These are phyloP conservation scores for Tulasnella sp. DNA, from an alignment of 768 basidiomycete genomes.

Conservation along the genomic window DNA sequence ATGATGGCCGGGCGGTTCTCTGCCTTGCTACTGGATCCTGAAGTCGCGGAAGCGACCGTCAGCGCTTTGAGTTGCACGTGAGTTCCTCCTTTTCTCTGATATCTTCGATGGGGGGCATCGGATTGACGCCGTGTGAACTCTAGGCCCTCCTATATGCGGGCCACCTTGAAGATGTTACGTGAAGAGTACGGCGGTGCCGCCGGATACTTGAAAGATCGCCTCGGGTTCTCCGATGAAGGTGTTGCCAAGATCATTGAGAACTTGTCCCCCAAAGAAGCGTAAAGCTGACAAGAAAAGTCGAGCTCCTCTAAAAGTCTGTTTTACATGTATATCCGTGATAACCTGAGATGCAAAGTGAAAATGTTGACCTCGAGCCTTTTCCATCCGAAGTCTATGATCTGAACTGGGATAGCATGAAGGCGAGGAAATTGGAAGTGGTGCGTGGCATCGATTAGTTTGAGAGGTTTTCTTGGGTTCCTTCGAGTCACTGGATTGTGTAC, in stretches of 20 bases:
- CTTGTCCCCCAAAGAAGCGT: background rate
- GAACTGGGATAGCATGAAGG: too few species aligned
- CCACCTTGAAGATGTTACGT: conserved; percentile 60
- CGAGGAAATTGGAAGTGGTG: too few species aligned
- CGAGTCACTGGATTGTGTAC: too few species aligned
- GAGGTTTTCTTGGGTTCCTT: too few species aligned
- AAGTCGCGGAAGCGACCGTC: conserved; percentile 69
- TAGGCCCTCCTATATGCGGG: conserved; percentile 71
- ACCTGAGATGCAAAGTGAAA: too few species aligned
- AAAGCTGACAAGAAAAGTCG: background rate
- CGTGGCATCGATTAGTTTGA: too few species aligned
- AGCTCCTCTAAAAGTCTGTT: background rate
- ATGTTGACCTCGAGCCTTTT: too few species aligned
- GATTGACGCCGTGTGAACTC: background rate
- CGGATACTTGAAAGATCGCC: conserved; percentile 50
- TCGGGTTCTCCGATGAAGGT: conserved; percentile 60
- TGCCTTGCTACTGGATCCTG: conserved; percentile 39
- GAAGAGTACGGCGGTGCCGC: conserved; percentile 67
- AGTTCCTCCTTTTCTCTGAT: background rate
- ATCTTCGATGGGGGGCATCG: background rate
- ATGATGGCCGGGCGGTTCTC: conserved; percentile 51
- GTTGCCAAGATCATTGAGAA: conserved; percentile 15
- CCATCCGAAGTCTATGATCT: too few species aligned
- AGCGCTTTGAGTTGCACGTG: conserved; percentile 60
- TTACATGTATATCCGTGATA: background rate